These are phyloP conservation scores for Auricularia sp. DNA, from an alignment of 768 basidiomycete species.

Conservation along the genomic window DNA sequence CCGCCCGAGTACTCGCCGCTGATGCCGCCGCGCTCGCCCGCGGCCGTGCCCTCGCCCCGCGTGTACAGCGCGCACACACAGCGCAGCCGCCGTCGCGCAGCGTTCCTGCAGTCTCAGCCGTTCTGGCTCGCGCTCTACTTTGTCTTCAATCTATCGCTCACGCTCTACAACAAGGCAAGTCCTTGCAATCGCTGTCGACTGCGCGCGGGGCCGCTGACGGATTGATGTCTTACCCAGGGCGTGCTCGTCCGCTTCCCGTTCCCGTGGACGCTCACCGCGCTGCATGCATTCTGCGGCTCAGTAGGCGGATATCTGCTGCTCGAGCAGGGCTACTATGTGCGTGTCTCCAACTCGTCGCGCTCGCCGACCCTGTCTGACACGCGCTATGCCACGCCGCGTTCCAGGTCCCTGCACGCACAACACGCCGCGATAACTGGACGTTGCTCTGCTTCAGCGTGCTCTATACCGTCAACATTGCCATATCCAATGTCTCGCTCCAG, in stretches of 20 bases:
- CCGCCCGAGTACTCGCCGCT: neutral
- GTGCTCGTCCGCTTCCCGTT: conserved; percentile 90
- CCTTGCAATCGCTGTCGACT: neutral
- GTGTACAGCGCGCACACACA: neutral
- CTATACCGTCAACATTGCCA: conserved; percentile 89
- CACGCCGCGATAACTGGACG: conserved; percentile 42
- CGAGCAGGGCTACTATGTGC: conserved; percentile 43
- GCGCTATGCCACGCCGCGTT: neutral
- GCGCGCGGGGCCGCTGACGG: neutral
- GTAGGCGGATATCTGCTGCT: conserved; percentile 67
- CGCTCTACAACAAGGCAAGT: conserved; percentile 79
- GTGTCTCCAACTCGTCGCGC: conserved; percentile 8
- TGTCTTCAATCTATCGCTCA: conserved; percentile 80
- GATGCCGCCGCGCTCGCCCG: neutral
- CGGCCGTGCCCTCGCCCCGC: neutral
- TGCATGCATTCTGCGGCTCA: conserved; percentile 82
- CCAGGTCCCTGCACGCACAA: conserved; percentile 42
- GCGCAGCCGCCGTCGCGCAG: neutral
- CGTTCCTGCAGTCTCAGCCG: conserved; percentile 18
- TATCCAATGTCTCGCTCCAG: conserved; percentile 84
- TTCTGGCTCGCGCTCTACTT: conserved; percentile 81
- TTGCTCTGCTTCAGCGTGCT: conserved; percentile 77
- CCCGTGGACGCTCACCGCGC: conserved; percentile 88
- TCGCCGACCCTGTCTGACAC: neutral
- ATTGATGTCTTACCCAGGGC: conserved; percentile 13